phyloP scores from a whole-genome alignment of 352 stramenopile genomes.

The Phytophthora lateralis region DNA sequence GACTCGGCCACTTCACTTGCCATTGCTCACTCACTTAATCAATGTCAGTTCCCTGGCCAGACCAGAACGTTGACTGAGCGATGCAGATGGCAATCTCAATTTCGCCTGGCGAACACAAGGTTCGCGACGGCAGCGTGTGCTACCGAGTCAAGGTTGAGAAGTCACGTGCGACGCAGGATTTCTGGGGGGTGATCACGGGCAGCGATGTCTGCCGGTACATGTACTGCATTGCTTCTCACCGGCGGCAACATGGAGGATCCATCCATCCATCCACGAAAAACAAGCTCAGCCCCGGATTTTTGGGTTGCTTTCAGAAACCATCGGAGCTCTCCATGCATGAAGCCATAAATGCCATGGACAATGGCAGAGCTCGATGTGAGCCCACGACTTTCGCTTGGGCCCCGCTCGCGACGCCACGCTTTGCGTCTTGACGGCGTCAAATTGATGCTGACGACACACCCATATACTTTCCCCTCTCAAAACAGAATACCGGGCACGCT shows the following conservation, averaged over 20 bases:
- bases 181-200: background rate
- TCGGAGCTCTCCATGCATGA: conserved; percentile 1
- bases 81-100: no score
- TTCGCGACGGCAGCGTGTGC: no score
- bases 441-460: background rate
- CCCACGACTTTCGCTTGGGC: background rate
- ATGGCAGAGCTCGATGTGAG: conserved; percentile 1
- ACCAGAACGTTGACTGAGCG: conserved; percentile 21
- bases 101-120: no score
- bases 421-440: conserved; percentile 13
- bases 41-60: background rate
- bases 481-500: background rate
- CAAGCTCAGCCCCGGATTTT: no score
- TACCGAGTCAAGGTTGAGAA: no score
- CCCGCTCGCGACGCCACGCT: conserved; percentile 21
- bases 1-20: no score
- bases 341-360: background rate
- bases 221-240: background rate
- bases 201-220: no score
- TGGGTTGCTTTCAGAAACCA: conserved; percentile 24
- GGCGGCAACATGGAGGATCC: background rate
- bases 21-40: no score
- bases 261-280: no score
- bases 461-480: conserved; percentile 2
- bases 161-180: no score